Evolutionary conservation across 345 rosid species (phyloP).

Genomic region (Eucalyptus regnans): DNA sequence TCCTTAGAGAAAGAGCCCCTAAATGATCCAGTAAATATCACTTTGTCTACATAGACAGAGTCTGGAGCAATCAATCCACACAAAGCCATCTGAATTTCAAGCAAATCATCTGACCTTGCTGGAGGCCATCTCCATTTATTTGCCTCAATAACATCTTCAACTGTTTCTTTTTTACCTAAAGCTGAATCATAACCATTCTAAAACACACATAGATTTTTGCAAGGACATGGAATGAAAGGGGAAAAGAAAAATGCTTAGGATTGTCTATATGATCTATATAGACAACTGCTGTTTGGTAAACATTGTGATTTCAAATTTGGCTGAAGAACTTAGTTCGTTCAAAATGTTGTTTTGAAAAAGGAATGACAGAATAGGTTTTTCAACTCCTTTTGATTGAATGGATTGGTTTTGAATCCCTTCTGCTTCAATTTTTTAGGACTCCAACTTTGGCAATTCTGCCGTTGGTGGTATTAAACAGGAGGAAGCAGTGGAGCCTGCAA

Average conservation of each 20-base stretch:
- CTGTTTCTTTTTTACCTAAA: not conserved
- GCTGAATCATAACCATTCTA: not conserved
- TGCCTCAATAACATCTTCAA: not conserved
- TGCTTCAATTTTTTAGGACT: not conserved
- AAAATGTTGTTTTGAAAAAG: not conserved
- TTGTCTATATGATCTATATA: not conserved
- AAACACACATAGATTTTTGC: no score
- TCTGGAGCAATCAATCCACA: not conserved
- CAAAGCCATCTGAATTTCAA: not conserved
- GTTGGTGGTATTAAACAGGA: not conserved
- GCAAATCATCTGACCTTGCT: not conserved
- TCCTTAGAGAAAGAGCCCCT: not conserved
- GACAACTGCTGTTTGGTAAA: not conserved
- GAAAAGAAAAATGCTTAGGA: not conserved
- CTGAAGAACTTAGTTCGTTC: not conserved
- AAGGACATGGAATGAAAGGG: not conserved
- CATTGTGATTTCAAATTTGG: not conserved
- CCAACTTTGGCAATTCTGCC: not conserved
- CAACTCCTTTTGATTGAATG: not conserved
- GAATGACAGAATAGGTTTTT: not conserved
- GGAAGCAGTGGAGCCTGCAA: rapidly evolving
- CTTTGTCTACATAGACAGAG: rapidly evolving
- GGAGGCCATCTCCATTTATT: not conserved
- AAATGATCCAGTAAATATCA: not conserved
- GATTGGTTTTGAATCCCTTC: not conserved